These are phyloP conservation scores for Suaeda aralocaspica DNA, from an alignment of 148 eudicot species.

Conservation along the genomic window DNA sequence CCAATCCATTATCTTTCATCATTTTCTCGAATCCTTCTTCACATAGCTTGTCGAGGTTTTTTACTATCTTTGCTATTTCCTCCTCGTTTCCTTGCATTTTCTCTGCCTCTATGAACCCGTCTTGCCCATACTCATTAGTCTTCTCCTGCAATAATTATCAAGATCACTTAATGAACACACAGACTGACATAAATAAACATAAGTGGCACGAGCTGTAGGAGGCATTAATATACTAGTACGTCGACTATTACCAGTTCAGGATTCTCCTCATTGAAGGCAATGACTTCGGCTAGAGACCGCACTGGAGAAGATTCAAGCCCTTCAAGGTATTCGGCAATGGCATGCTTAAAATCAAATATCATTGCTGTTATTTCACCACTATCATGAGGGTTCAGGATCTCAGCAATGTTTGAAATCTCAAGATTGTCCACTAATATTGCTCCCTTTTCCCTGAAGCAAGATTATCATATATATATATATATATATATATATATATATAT, in stretches of 20 bases:
- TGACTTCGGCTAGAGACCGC: conserved; percentile 45
- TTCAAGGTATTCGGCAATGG: conserved; percentile 33
- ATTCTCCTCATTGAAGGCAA: conserved; percentile 55
- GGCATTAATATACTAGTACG: background rate
- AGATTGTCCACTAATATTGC: conserved; percentile 41
- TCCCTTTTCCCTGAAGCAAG: conserved; percentile 32
- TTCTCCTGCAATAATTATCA: conserved; percentile 36
- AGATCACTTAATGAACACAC: background rate
- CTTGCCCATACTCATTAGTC: conserved; percentile 38
- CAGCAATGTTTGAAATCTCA: conserved; percentile 29
- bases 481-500: too few relatives aligned
- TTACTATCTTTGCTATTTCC: conserved; percentile 25
- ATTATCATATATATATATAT: background rate
- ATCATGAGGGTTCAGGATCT: conserved; percentile 27
- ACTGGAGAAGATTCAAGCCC: conserved; percentile 51
- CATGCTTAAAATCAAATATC: conserved; percentile 41
- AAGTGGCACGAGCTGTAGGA: background rate
- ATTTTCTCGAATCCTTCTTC: conserved; percentile 28
- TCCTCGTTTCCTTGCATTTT: conserved; percentile 38
- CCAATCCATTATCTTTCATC: conserved; percentile 37
- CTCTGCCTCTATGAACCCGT: conserved; percentile 36
- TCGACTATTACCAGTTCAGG: conserved; percentile 37
- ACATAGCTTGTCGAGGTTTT: conserved; percentile 25
- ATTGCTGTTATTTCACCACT: conserved; percentile 39
- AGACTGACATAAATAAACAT: too few relatives aligned